Conservation (phyloP, 1,284 basidiomycete species). For the Cutaneotrichosporon sp. region DNA sequence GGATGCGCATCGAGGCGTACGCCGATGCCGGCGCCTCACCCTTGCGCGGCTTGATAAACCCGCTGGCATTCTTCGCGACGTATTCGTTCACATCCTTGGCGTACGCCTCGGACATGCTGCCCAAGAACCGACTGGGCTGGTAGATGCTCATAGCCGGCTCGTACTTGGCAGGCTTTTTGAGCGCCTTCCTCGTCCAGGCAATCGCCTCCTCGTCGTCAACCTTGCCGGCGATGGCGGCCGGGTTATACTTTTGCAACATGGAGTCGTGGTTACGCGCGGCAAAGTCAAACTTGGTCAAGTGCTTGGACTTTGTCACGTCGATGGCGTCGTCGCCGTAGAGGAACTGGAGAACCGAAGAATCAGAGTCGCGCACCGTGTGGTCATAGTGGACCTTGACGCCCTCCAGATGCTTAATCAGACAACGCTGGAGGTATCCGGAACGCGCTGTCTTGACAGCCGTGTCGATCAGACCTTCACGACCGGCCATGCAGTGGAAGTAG, state of each 20-base stretch:
- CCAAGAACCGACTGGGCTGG: constrained; percentile 75
- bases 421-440: constrained; percentile 96
- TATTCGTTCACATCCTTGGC: constrained; percentile 77
- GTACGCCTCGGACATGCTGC: constrained; percentile 89
- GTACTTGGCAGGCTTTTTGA: constrained; percentile 66
- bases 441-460: constrained; percentile 99
- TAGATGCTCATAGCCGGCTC: constrained; percentile 72
- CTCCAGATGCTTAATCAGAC: constrained; percentile 97
- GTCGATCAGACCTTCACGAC: constrained; percentile 96
- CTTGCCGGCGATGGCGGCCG: constrained; percentile 57
- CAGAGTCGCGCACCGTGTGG: constrained; percentile 93
- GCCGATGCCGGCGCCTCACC: constrained; percentile 45
- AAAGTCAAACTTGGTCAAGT: constrained; percentile 86
- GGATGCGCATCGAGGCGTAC: constrained; percentile 31
- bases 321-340: constrained; percentile 96
- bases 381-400: constrained; percentile 96
- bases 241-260: constrained; percentile 68
- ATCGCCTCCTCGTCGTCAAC: constrained; percentile 67
- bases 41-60: constrained; percentile 63
- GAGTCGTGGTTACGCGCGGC: constrained; percentile 81
- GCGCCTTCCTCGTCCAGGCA: constrained; percentile 81
- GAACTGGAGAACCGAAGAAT: constrained; percentile 92
- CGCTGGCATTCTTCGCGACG: constrained; percentile 69
- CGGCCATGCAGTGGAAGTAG: constrained; percentile 99
- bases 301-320: constrained; percentile 93